A percentile compares a stretch with the other conserved stretches of the same genome.
Evolutionary conservation across 2,329 filamentous ascomycete species (phyloP).

Genomic region (Ophiosphaerella korrae): DNA sequence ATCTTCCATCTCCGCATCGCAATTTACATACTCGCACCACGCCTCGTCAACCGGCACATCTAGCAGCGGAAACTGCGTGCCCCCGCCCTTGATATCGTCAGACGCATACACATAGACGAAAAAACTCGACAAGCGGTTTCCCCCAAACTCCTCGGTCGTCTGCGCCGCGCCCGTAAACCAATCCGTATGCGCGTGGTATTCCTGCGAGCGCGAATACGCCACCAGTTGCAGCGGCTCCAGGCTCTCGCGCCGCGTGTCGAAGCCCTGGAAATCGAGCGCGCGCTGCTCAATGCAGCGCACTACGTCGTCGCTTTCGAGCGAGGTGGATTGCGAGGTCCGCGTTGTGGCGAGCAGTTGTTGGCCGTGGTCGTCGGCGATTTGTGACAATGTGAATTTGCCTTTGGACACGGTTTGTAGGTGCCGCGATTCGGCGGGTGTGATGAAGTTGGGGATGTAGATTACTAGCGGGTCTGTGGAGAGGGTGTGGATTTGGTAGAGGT

Average conservation of each 20-base stretch:
- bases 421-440: slow-evolving; percentile 55
- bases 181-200: slow-evolving; percentile 63
- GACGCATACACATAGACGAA: slow-evolving; percentile 62
- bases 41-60: slow-evolving; percentile 48
- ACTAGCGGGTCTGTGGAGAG: slow-evolving; percentile 60
- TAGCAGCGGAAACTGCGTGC: slow-evolving; percentile 63
- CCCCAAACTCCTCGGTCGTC: slow-evolving; percentile 22
- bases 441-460: slow-evolving; percentile 61
- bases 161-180: slow-evolving; percentile 48
- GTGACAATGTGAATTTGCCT: slow-evolving; percentile 20
- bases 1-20: slow-evolving; percentile 43
- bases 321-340: slow-evolving; percentile 26
- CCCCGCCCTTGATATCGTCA: slow-evolving; percentile 56
- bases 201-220: slow-evolving; percentile 58
- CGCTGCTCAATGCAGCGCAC: slow-evolving; percentile 63
- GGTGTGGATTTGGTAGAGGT: slow-evolving; percentile 52
- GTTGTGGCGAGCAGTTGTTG: slow-evolving; percentile 27
- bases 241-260: slow-evolving; percentile 49
- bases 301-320: slow-evolving; percentile 43
- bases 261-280: slow-evolving; percentile 63
- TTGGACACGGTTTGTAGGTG: slow-evolving; percentile 59
- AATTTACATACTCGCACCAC: slow-evolving; percentile 64
- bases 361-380: slow-evolving; percentile 27
- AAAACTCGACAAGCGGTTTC: slow-evolving; percentile 58
- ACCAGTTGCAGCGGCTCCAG: slow-evolving; percentile 55